Conservation (phyloP, 2,329 filamentous ascomycete genomes). For the Cladophialophora carrionii region DNA sequence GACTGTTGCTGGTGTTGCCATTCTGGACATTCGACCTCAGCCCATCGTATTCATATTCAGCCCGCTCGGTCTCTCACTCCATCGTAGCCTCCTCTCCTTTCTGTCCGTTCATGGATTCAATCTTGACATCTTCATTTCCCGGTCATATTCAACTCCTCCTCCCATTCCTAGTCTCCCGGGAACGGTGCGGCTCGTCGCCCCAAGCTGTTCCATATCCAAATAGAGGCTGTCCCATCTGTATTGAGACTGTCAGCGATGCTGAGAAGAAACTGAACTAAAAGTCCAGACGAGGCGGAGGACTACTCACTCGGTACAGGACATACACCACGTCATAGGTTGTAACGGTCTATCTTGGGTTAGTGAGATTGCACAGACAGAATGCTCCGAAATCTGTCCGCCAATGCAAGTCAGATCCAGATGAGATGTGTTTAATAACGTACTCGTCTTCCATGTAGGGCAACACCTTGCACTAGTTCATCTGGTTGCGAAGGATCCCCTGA, state of each 20-base stretch:
- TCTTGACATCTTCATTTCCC: not conserved
- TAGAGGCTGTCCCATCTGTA: constrained; percentile 33
- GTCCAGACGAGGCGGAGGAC: not conserved
- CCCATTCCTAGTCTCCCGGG: too few species aligned
- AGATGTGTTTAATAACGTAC: not conserved
- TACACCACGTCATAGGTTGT: constrained; percentile 30
- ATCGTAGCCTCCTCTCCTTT: not conserved
- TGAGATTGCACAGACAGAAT: not conserved
- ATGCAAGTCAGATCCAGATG: not conserved
- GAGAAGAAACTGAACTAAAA: not conserved
- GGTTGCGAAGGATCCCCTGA: constrained; percentile 4
- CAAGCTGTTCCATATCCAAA: constrained; percentile 24
- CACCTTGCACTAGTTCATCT: not conserved
- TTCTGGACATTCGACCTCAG: not conserved
- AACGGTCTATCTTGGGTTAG: constrained; percentile 18
- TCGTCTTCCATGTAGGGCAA: not conserved
- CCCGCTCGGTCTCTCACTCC: not conserved
- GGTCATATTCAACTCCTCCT: not conserved
- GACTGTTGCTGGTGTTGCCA: not conserved
- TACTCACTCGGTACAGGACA: constrained; percentile 20
- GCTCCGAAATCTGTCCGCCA: not conserved
- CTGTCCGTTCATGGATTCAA: too few species aligned
- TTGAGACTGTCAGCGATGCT: not conserved
- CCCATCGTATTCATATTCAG: not conserved
- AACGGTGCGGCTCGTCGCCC: not conserved